These are phyloP conservation scores for Coniochaeta sp. DNA, from an alignment of 2,329 filamentous ascomycete genomes.

Conservation along the genomic window DNA sequence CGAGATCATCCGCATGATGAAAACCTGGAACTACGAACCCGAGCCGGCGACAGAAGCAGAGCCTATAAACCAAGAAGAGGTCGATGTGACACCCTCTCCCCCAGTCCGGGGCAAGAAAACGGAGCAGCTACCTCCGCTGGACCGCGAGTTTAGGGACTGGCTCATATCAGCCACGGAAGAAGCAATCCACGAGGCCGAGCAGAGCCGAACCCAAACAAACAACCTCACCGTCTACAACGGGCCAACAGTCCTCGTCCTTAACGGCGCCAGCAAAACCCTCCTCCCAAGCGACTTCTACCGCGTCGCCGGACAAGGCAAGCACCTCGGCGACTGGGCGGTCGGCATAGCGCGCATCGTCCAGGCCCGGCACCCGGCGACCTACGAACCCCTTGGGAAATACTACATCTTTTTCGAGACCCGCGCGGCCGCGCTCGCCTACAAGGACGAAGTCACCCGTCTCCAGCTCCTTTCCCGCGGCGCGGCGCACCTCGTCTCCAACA, in stretches of 20 bases:
- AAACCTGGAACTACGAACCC: not conserved
- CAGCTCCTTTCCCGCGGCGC: constrained; percentile 23
- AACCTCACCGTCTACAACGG: not conserved
- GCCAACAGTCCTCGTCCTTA: constrained; percentile 43
- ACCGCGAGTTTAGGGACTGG: constrained; percentile 10
- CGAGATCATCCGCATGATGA: not conserved
- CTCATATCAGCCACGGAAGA: not conserved
- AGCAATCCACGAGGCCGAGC: not conserved
- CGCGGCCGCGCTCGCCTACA: constrained; percentile 55
- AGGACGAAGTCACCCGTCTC: constrained; percentile 43
- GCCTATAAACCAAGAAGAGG: not conserved
- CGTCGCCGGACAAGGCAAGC: constrained; percentile 51
- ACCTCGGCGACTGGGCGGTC: constrained; percentile 62
- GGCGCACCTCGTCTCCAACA: constrained; percentile 4
- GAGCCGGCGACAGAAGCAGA: not conserved
- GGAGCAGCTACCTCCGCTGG: not conserved
- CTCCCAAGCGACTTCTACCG: constrained; percentile 65
- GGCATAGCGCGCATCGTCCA: constrained; percentile 56
- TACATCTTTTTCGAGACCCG: constrained; percentile 59
- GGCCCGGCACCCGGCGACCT: constrained; percentile 54
- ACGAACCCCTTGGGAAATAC: constrained; percentile 59
- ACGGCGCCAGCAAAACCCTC: constrained; percentile 51
- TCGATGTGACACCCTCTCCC: not conserved
- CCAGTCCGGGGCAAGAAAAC: no score
- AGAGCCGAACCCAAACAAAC: not conserved